Evolutionary conservation across 371 early-diverging fungal species (phyloP).

Genomic region (Rhizopus stolonifer): DNA sequence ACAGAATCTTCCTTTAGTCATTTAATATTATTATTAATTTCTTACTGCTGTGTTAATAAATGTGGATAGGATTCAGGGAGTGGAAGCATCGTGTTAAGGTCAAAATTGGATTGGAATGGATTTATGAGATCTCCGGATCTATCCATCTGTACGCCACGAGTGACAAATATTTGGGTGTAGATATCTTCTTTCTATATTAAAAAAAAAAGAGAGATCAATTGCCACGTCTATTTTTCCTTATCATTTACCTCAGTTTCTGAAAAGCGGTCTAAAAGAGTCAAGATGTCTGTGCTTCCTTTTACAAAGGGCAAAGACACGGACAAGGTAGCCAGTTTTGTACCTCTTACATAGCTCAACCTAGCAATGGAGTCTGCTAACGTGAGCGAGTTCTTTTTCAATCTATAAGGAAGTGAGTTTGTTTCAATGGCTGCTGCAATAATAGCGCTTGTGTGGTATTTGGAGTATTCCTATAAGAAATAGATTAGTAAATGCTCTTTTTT

Average conservation of each 20-base stretch:
- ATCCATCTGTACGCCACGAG: slow-evolving; percentile 32
- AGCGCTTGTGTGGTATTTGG: slow-evolving; percentile 67
- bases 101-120: slow-evolving; percentile 19
- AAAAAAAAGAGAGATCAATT: slow-evolving; percentile 1
- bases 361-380: slow-evolving; percentile 44
- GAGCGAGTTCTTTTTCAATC: slow-evolving; percentile 39
- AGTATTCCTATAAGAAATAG: slow-evolving; percentile 29
- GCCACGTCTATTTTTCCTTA: background rate
- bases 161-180: slow-evolving; percentile 33
- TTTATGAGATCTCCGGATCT: slow-evolving; percentile 17
- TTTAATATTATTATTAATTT: background rate
- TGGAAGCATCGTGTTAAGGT: slow-evolving; percentile 30
- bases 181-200: slow-evolving; percentile 12
- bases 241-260: slow-evolving; percentile 2
- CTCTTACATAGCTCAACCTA: slow-evolving; percentile 49
- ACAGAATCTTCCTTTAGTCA: background rate
- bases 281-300: slow-evolving; percentile 16
- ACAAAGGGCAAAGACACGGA: slow-evolving; percentile 52
- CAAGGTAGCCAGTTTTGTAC: slow-evolving; percentile 44
- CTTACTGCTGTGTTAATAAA: slow-evolving; percentile 21
- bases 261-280: slow-evolving; percentile 10
- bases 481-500: background rate
- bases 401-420: slow-evolving; percentile 55
- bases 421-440: slow-evolving; percentile 68
- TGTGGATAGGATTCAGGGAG: slow-evolving; percentile 41